These are phyloP conservation scores for Linnemannia zychae DNA, from an alignment of 192 early-diverging fungal species.

Conservation along the genomic window DNA sequence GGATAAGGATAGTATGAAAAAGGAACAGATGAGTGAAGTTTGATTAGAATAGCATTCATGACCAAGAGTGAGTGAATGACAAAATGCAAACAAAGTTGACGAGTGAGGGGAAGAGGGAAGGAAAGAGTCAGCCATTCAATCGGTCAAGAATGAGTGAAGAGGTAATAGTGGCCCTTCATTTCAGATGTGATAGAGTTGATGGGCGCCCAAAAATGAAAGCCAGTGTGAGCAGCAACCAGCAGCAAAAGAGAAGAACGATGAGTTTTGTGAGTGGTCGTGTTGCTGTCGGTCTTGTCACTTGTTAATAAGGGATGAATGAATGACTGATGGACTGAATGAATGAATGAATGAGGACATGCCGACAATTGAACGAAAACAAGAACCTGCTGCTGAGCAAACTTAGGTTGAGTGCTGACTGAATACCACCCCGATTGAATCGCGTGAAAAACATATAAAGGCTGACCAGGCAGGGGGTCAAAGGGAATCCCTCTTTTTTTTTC, in stretches of 20 bases:
- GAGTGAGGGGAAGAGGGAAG: too few relatives aligned
- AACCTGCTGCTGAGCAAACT: too few relatives aligned
- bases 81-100: not conserved
- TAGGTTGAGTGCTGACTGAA: not conserved
- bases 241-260: not conserved
- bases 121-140: not conserved
- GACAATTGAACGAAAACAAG: not conserved
- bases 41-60: constrained; percentile 1
- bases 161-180: not conserved
- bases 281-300: not conserved
- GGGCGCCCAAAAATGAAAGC: not conserved
- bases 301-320: not conserved
- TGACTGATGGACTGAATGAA: too few relatives aligned
- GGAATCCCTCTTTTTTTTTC: constrained; percentile 5
- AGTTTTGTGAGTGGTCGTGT: not conserved
- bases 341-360: not conserved
- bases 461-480: not conserved
- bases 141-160: not conserved
- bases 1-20: not conserved
- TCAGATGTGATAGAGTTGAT: constrained; percentile 4
- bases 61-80: not conserved
- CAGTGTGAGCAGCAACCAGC: not conserved
- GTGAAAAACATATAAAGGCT: constrained; percentile 1
- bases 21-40: not conserved
- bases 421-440: not conserved